Evolutionary conservation across 768 basidiomycete species (phyloP).

Genomic region (Galerina sulciceps): DNA sequence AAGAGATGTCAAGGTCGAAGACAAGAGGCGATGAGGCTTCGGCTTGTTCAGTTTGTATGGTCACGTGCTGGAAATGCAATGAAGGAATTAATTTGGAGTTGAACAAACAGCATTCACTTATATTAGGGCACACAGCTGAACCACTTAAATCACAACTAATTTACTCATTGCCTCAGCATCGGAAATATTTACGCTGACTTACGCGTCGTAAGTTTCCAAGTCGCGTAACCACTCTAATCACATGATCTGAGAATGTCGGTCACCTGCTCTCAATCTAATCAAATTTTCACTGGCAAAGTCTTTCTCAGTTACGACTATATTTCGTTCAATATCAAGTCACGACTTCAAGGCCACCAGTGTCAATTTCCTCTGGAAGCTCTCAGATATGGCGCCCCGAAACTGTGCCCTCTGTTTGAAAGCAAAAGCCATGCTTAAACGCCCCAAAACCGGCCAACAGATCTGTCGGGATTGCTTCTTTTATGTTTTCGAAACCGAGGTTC

Average conservation of each 20-base stretch:
- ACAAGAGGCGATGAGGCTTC: conserved; percentile 18
- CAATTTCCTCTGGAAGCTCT: not conserved
- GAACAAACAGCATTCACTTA: too few relatives aligned
- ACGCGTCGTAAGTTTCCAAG: too few relatives aligned
- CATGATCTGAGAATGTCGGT: too few relatives aligned
- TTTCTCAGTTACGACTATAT: too few relatives aligned
- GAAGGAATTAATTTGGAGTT: too few relatives aligned
- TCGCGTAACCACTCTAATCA: too few relatives aligned
- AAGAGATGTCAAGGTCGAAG: too few relatives aligned
- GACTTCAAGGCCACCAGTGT: not conserved
- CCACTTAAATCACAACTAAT: not conserved
- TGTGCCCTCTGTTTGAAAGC: conserved; percentile 79
- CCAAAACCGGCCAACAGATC: conserved; percentile 97
- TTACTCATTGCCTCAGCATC: too few relatives aligned
- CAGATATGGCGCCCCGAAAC: conserved; percentile 73
- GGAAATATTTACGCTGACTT: too few relatives aligned
- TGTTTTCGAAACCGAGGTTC: conserved; percentile 98
- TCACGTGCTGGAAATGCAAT: too few relatives aligned
- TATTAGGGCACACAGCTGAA: not conserved
- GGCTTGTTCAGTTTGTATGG: conserved; percentile 10
- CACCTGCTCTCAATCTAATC: too few relatives aligned
- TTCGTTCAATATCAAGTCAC: not conserved
- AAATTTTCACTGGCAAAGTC: too few relatives aligned
- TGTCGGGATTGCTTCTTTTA: conserved; percentile 96
- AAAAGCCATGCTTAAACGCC: conserved; percentile 88